phyloP scores from a whole-genome alignment of 2,329 filamentous ascomycete genomes.

The Herpotrichia juniperi region DNA sequence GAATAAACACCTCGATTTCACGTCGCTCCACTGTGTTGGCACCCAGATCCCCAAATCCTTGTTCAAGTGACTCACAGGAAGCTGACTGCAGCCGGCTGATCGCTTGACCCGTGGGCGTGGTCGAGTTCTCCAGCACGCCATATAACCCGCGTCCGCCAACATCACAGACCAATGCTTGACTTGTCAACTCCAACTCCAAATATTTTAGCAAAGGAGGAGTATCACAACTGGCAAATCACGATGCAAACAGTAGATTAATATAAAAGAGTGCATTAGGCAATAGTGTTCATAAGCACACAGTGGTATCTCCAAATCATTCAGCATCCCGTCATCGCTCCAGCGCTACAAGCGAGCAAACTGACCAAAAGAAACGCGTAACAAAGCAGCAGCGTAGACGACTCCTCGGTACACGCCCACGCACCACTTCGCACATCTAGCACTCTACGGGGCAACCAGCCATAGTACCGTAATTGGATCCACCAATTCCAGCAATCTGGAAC shows the following conservation, averaged over 20 bases:
- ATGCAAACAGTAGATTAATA: neutral
- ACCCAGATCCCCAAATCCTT: too few relatives aligned
- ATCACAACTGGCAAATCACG: neutral
- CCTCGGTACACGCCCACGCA: neutral
- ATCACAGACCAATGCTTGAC: too few relatives aligned
- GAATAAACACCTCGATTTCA: neutral
- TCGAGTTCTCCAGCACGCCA: too few relatives aligned
- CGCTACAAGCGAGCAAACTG: too few relatives aligned
- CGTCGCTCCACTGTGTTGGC: neutral
- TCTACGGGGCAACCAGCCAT: conserved; percentile 49
- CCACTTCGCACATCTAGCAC: neutral
- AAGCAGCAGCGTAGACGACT: neutral
- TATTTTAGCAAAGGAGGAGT: too few relatives aligned
- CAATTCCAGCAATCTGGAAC: conserved; percentile 53
- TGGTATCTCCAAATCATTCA: neutral
- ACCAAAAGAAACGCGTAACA: neutral
- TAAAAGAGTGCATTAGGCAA: conserved; percentile 1
- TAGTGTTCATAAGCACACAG: neutral
- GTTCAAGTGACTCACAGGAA: too few relatives aligned
- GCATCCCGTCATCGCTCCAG: neutral
- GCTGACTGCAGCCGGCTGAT: too few relatives aligned
- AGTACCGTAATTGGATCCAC: conserved; percentile 49
- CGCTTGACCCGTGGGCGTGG: too few relatives aligned
- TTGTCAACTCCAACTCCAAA: too few relatives aligned
- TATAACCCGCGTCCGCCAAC: too few relatives aligned